phyloP scores from a whole-genome alignment of 2,329 filamentous ascomycete genomes.

The Epicoccum sorghinum region DNA sequence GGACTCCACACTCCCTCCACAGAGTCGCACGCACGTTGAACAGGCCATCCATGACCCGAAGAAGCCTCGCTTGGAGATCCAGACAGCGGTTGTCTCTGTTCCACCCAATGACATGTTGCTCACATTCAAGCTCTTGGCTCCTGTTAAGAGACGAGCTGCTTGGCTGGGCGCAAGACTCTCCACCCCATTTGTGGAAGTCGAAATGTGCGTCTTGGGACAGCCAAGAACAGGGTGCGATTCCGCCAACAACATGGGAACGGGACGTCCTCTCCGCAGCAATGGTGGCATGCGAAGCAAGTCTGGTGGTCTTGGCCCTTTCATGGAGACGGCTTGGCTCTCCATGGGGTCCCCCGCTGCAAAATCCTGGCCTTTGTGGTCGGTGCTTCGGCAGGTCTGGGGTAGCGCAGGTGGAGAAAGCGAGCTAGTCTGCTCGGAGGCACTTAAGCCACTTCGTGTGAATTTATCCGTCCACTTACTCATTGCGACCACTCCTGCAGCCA shows the following conservation, averaged over 20 bases:
- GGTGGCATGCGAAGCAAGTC: conserved; percentile 11
- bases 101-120: conserved; percentile 19
- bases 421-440: conserved; percentile 5
- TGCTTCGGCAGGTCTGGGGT: conserved; percentile 12
- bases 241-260: conserved; percentile 14
- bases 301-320: conserved; percentile 5
- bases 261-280: conserved; percentile 9
- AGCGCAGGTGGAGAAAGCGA: neutral
- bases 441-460: conserved; percentile 2
- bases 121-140: conserved; percentile 10
- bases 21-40: conserved; percentile 6
- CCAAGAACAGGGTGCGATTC: conserved; percentile 19
- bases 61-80: conserved; percentile 11
- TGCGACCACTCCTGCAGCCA: conserved; percentile 4
- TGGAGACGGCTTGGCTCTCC: neutral
- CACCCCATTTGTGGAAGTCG: conserved; percentile 20
- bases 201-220: conserved; percentile 20
- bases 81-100: conserved; percentile 13
- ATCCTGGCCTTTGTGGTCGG: neutral
- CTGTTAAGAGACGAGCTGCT: conserved; percentile 14
- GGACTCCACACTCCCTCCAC: conserved; percentile 24
- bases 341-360: conserved; percentile 2
- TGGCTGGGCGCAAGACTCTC: conserved; percentile 14
- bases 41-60: conserved; percentile 12
- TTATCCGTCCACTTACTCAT: conserved; percentile 16